A percentile compares a stretch with the other conserved stretches of the same genome.
phyloP scores from a whole-genome alignment of 257 asterid genomes.

The Jasminum sambac region DNA sequence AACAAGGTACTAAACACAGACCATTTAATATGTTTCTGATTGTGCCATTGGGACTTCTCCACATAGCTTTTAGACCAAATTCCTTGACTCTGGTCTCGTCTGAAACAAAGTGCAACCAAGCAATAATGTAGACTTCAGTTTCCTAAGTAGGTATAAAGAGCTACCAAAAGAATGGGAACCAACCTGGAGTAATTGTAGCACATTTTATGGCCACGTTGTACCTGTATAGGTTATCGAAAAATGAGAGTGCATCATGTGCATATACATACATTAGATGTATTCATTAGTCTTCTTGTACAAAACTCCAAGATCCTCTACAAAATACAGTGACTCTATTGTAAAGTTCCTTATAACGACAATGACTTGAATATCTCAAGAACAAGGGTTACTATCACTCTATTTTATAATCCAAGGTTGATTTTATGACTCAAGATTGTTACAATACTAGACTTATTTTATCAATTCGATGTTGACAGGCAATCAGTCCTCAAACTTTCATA shows the following conservation, averaged over 20 bases:
- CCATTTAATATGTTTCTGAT: constrained; percentile 87
- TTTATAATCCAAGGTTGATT: not conserved
- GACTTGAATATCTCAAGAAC: not conserved
- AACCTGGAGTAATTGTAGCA: constrained; percentile 96
- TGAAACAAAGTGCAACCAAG: constrained; percentile 31
- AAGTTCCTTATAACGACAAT: not conserved
- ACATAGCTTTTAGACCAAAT: constrained; percentile 81
- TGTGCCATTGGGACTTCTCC: constrained; percentile 97
- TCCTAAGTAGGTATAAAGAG: constrained; percentile 12
- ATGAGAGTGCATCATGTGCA: constrained; percentile 8
- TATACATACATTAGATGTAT: not conserved
- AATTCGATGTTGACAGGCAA: not conserved
- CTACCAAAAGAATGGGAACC: constrained; percentile 23
- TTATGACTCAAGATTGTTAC: not conserved
- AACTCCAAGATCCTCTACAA: not conserved
- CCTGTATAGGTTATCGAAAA: constrained; percentile 39
- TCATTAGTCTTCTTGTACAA: not conserved
- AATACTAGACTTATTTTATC: not conserved
- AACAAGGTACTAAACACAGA: constrained; percentile 25
- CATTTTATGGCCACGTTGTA: constrained; percentile 92
- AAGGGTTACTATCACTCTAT: not conserved
- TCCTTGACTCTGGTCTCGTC: constrained; percentile 89
- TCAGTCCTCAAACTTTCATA: not conserved
- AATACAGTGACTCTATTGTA: not conserved
- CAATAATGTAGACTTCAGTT: constrained; percentile 1